phyloP scores from a whole-genome alignment of 768 basidiomycete genomes.

The Tricholoma sp. region DNA sequence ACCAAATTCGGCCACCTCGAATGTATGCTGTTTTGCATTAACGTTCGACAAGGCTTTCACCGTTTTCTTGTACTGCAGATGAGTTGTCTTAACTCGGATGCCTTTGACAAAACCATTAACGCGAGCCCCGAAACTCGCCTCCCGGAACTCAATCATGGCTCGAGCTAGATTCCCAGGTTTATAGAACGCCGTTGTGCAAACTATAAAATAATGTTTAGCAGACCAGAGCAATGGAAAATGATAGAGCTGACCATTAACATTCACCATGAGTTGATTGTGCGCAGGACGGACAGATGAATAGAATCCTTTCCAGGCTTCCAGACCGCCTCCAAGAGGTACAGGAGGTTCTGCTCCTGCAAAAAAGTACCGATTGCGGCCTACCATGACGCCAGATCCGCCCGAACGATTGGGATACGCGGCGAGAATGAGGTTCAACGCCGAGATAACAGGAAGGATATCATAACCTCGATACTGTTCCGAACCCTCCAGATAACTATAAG shows the following conservation, averaged over 20 bases:
- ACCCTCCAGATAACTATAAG: conserved; percentile 50
- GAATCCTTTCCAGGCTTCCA: conserved; percentile 54
- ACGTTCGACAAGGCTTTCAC: conserved; percentile 51
- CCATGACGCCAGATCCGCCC: conserved; percentile 55
- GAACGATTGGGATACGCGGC: conserved; percentile 49
- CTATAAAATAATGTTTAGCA: conserved; percentile 17
- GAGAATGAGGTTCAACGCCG: conserved; percentile 62
- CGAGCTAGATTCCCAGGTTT: conserved; percentile 59
- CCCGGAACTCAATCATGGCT: conserved; percentile 50
- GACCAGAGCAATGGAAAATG: not conserved
- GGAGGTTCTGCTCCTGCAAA: conserved; percentile 43
- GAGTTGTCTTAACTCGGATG: conserved; percentile 59
- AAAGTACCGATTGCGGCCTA: conserved; percentile 66
- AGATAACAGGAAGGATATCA: conserved; percentile 53
- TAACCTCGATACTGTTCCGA: conserved; percentile 46
- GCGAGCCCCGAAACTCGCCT: conserved; percentile 55
- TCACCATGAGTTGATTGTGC: conserved; percentile 56
- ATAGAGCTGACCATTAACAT: conserved; percentile 50
- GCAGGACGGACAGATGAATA: conserved; percentile 56
- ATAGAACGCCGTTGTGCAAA: conserved; percentile 59
- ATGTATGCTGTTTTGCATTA: conserved; percentile 43
- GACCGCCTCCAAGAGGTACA: conserved; percentile 47
- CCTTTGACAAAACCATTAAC: conserved; percentile 58
- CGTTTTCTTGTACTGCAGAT: conserved; percentile 73
- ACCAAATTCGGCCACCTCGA: conserved; percentile 53